phyloP scores from a whole-genome alignment of 495 filamentous ascomycete genomes.

The Tuber microsphaerosporum region DNA sequence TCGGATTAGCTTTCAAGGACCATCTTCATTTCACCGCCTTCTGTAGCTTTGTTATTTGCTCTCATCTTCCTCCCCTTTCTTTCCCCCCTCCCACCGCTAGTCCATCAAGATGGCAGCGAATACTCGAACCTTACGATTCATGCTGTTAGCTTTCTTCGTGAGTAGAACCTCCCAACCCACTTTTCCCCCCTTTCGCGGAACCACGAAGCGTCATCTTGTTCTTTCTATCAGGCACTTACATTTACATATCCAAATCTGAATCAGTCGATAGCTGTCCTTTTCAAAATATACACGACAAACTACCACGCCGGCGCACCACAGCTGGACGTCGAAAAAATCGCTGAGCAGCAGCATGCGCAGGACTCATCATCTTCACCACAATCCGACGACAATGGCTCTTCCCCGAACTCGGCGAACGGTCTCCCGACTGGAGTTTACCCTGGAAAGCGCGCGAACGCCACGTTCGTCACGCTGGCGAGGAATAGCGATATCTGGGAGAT shows the following conservation, averaged over 20 bases:
- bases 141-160: conserved; percentile 81
- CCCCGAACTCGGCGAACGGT: conserved; percentile 35
- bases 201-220: not conserved
- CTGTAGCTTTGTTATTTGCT: not conserved
- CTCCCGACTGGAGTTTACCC: conserved; percentile 49
- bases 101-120: conserved; percentile 35
- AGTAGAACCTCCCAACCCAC: conserved; percentile 39
- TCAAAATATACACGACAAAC: conserved; percentile 41
- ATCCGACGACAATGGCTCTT: conserved; percentile 11
- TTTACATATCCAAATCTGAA: not conserved
- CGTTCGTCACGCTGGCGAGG: conserved; percentile 89
- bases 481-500: conserved; percentile 96
- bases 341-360: conserved; percentile 18
- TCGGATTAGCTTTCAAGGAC: conserved; percentile 10
- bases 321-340: conserved; percentile 25
- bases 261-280: conserved; percentile 38
- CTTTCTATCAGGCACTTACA: not conserved
- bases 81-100: not conserved
- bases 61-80: not conserved
- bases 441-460: conserved; percentile 79
- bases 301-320: conserved; percentile 42
- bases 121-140: conserved; percentile 62
- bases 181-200: not conserved
- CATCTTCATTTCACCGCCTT: not conserved
- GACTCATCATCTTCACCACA: conserved; percentile 1